Conservation (phyloP, 441 rosid genomes). For the Kokia cookei region DNA sequence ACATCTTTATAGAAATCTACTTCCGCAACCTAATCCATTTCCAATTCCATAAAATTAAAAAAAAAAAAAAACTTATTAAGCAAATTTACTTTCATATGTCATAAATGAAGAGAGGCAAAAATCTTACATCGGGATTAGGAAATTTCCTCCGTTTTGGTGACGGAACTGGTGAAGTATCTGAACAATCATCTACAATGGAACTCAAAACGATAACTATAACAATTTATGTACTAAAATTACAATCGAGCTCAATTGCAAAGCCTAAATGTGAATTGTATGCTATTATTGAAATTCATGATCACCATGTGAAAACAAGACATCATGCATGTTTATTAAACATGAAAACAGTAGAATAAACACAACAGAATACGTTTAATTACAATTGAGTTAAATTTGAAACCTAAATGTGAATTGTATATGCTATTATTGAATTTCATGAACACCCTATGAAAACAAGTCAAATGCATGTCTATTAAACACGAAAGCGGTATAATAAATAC, state of each 20-base stretch:
- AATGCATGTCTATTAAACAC: background rate
- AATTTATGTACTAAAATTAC: background rate
- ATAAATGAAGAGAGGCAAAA: background rate
- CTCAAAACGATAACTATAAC: background rate
- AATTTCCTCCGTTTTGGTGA: slow-evolving; percentile 32
- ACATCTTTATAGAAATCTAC: slow-evolving; percentile 32
- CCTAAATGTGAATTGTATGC: background rate
- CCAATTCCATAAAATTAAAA: background rate
- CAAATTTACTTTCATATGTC: background rate
- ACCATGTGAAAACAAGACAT: background rate
- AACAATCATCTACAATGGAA: background rate
- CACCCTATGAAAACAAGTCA: background rate
- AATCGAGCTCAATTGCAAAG: background rate
- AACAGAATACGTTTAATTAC: background rate
- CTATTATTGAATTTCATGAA: background rate
- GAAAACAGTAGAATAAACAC: background rate
- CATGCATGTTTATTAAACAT: background rate
- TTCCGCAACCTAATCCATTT: slow-evolving; percentile 23
- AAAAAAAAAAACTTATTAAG: background rate
- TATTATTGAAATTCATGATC: background rate
- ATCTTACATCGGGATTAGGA: slow-evolving; percentile 26
- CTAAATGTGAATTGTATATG: background rate
- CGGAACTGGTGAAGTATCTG: slow-evolving; percentile 23
- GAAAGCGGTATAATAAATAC: background rate
- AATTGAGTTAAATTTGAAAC: background rate